A percentile compares a stretch with the other conserved stretches of the same genome.
Evolutionary conservation across 495 filamentous ascomycete species (phyloP).

Genomic region (Penicillium mononematosum): DNA sequence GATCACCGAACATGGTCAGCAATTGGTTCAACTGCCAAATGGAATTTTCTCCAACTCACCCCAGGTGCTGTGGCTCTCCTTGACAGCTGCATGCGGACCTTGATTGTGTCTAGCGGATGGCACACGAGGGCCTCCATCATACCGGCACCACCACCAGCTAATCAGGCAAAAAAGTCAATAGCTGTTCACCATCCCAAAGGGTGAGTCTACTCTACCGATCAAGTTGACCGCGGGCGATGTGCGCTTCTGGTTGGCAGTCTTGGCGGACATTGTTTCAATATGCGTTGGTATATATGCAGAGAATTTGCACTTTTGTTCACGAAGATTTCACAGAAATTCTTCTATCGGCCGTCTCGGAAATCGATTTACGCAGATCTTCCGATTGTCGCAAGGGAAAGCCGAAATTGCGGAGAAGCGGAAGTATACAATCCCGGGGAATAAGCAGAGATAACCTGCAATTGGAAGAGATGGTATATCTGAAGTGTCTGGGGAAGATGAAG

Average conservation of each 20-base stretch:
- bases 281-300: conserved; percentile 16
- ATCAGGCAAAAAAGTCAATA: conserved; percentile 25
- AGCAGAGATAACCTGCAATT: conserved; percentile 9
- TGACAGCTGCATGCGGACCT: conserved; percentile 99
- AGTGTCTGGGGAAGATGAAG: background rate
- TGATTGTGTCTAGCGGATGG: conserved; percentile 97
- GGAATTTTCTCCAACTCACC: conserved; percentile 43
- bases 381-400: conserved; percentile 16
- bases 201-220: conserved; percentile 63
- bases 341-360: conserved; percentile 10
- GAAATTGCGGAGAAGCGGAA: conserved; percentile 29
- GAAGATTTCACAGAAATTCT: conserved; percentile 6
- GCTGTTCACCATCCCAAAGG: background rate
- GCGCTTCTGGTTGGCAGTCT: conserved; percentile 66
- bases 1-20: conserved; percentile 20
- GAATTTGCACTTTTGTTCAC: conserved; percentile 8
- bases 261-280: conserved; percentile 59
- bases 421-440: conserved; percentile 30
- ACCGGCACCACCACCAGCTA: conserved; percentile 95
- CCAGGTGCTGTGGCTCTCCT: conserved; percentile 78
- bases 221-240: conserved; percentile 87
- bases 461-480: conserved; percentile 6
- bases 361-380: conserved; percentile 14
- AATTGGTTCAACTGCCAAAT: conserved; percentile 3
- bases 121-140: conserved; percentile 99